Base-by-base conservation (phyloP, 176 grass and related monocot genomes). In the Oryza rufipogon region DNA sequence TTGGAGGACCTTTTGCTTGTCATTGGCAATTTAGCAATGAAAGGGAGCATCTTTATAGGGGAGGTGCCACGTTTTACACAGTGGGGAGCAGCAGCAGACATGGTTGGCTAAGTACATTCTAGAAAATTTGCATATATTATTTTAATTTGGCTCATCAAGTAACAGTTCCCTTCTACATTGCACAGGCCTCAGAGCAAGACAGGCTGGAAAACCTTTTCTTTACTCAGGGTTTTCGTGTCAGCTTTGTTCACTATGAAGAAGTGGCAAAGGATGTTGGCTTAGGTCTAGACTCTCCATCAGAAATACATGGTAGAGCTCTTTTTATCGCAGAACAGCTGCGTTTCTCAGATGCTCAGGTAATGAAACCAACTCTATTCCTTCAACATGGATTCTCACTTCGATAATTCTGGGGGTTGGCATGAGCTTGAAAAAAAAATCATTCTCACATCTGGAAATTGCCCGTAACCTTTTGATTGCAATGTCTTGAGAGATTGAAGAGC, bases 301-400 rank as follows among this genome's bases (percentile, higher is more conserved):
- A 89, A 64, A 46, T 71, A 82, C 25, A 7, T 28, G 74, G 70
- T 7, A 83, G 73, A 74, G 6, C 88, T 32, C 63, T 98, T 78
- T 98, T 98, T 77, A 48, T 86, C 36, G 92, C 96, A 66, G 92
- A 98, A 66, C 96, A 98, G 54, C 83, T 95, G 80, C 87, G 83
- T 2, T 87, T 93, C 78, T 98, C 96, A 90, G 96, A 98, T 92
- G 80, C 87, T 44, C 92, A 98, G 87, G 96, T 98, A 85, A 36
- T 36, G 34, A 36, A 83, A 10, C 46, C 49, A 63, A 74, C 65
- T 48, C 74, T 76, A 73, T 28, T n/a, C 38, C 4, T 67, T 34
- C 25, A 2, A 72, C 17, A 6, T 65, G 64, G 46, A 20, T 63
- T 80, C 20, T 23, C 8, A 5, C 2, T 78, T 66, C 0, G 2